Percentiles rank a stretch among this genome's conserved stretches.
phyloP scores from a whole-genome alignment of 2,329 filamentous ascomycete genomes.

The Apiospora saccharicola region DNA sequence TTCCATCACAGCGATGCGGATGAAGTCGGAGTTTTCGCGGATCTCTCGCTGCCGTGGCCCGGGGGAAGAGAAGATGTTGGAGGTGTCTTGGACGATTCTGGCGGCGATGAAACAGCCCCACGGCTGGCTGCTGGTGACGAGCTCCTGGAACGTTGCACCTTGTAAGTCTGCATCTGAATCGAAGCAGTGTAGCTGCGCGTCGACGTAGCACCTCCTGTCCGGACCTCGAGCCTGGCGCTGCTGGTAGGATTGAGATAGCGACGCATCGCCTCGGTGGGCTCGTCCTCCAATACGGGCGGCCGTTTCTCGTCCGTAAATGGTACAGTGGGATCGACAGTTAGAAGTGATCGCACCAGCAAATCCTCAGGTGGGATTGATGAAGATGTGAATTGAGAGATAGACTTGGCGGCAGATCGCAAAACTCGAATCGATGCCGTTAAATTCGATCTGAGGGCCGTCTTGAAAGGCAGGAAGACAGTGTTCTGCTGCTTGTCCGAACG shows the following conservation, averaged over 20 bases:
- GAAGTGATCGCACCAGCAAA: slow-evolving; percentile 71
- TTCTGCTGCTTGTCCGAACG: slow-evolving; percentile 41
- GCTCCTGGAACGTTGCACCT: slow-evolving; percentile 59
- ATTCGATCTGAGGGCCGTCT: slow-evolving; percentile 72
- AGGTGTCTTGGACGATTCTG: slow-evolving; percentile 40
- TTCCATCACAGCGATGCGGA: slow-evolving; percentile 74
- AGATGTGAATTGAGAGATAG: slow-evolving; percentile 68
- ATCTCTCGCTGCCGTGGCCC: slow-evolving; percentile 69
- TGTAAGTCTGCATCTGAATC: slow-evolving; percentile 77
- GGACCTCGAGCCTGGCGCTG: slow-evolving; percentile 53
- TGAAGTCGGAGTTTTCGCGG: slow-evolving; percentile 75
- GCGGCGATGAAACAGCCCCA: slow-evolving; percentile 37
- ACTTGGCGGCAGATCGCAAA: slow-evolving; percentile 68
- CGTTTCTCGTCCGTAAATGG: slow-evolving; percentile 73
- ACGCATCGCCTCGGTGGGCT: slow-evolving; percentile 70
- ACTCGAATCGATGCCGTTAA: slow-evolving; percentile 71
- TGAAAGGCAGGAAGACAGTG: slow-evolving; percentile 52
- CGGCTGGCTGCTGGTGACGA: slow-evolving; percentile 38
- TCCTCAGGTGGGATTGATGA: slow-evolving; percentile 71
- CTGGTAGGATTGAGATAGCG: slow-evolving; percentile 73
- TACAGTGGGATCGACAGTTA: slow-evolving; percentile 71
- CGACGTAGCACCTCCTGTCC: slow-evolving; percentile 34
- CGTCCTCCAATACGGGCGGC: slow-evolving; percentile 67
- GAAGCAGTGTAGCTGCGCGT: slow-evolving; percentile 66
- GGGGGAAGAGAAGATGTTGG: slow-evolving; percentile 49